A percentile compares a stretch with the other conserved stretches of the same genome.
Conservation (phyloP, 2,329 filamentous ascomycete species). For the Epichloe uncinata region DNA sequence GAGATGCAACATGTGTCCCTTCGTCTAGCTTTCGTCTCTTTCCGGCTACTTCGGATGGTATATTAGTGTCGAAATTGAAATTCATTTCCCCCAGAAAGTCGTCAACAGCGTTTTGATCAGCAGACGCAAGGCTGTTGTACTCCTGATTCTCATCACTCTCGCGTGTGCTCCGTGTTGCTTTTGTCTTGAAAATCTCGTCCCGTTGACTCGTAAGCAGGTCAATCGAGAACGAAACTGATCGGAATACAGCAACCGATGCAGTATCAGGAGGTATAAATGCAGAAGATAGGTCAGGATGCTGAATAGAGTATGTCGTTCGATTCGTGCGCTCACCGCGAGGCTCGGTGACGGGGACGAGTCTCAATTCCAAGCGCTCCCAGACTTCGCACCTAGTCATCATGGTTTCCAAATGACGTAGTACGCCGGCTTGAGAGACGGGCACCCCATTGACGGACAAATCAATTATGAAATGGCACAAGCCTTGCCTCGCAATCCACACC, state of each 20-base stretch:
- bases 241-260: constrained; percentile 15
- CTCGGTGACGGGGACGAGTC: constrained; percentile 11
- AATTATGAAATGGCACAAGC: constrained; percentile 17
- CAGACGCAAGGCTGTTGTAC: constrained; percentile 8
- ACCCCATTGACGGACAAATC: constrained; percentile 12
- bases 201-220: constrained; percentile 8
- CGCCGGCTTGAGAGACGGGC: constrained; percentile 5
- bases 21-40: neutral
- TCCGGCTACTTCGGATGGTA: neutral
- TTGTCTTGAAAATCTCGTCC: neutral
- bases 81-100: constrained; percentile 16
- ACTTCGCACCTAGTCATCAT: constrained; percentile 15
- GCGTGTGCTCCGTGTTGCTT: neutral
- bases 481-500: constrained; percentile 21
- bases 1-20: neutral
- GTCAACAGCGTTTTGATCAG: constrained; percentile 17
- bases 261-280: constrained; percentile 15
- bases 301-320: constrained; percentile 19
- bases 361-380: constrained; percentile 19
- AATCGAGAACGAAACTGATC: constrained; percentile 13
- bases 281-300: constrained; percentile 23
- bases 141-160: constrained; percentile 4
- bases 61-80: neutral
- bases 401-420: constrained; percentile 7
- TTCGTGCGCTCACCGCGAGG: constrained; percentile 6